Percentiles rank a stretch among this genome's conserved stretches.
These are phyloP conservation scores for Penicillium dipodomyicola DNA, from an alignment of 495 filamentous ascomycete species.

Conservation along the genomic window DNA sequence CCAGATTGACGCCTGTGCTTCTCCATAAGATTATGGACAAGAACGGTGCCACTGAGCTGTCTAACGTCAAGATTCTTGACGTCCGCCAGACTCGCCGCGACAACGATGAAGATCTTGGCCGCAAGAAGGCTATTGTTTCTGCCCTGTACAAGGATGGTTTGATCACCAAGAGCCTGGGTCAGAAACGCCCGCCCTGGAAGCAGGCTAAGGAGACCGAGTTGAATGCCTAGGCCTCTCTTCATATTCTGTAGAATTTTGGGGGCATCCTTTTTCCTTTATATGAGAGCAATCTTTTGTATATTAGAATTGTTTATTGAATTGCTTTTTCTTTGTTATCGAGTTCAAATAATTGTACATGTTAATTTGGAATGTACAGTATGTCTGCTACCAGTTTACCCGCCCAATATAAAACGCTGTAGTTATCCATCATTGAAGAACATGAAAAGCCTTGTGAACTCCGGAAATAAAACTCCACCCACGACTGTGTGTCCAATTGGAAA, in stretches of 20 bases:
- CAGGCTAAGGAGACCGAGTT: not conserved
- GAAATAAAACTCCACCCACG: constrained; percentile 6
- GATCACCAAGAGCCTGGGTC: constrained; percentile 14
- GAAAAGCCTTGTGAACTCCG: constrained; percentile 9
- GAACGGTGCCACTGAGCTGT: constrained; percentile 42
- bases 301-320: constrained; percentile 26
- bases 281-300: constrained; percentile 29
- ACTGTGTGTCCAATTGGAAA: not conserved
- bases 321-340: constrained; percentile 10
- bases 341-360: constrained; percentile 29
- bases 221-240: constrained; percentile 1
- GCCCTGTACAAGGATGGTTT: constrained; percentile 65
- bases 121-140: constrained; percentile 80
- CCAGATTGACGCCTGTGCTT: constrained; percentile 17
- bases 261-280: constrained; percentile 12
- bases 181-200: constrained; percentile 1
- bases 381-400: constrained; percentile 26
- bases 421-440: constrained; percentile 3
- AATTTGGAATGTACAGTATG: constrained; percentile 19
- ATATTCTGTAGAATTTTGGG: constrained; percentile 18
- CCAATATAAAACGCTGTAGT: constrained; percentile 2
- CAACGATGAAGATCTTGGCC: constrained; percentile 71
- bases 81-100: constrained; percentile 63
- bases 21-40: constrained; percentile 43
- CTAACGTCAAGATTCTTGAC: constrained; percentile 67